Conservation (phyloP, 768 basidiomycete genomes). For the Leccinum longicurvipes region DNA sequence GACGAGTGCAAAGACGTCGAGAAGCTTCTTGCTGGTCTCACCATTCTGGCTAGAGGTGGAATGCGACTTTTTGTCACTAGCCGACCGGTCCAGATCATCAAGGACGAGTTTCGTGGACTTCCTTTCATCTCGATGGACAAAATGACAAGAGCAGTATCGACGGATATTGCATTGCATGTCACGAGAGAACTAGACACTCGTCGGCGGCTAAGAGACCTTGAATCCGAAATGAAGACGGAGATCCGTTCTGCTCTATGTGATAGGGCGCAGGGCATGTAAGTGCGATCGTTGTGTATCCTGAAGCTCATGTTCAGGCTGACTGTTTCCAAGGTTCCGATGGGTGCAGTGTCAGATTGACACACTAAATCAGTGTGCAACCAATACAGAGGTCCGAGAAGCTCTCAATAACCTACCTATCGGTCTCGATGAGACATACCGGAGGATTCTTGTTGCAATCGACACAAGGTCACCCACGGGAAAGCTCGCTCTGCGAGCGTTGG, state of each 20-base stretch:
- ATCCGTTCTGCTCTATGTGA: constrained; percentile 3
- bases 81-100: constrained; percentile 13
- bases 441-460: constrained; percentile 17
- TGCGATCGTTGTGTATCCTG: background rate
- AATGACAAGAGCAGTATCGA: background rate
- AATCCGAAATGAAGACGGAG: constrained; percentile 5
- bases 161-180: constrained; percentile 16
- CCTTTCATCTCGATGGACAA: constrained; percentile 12
- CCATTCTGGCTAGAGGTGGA: background rate
- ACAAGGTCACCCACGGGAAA: background rate
- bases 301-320: background rate
- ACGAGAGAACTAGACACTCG: constrained; percentile 11
- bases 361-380: constrained; percentile 8
- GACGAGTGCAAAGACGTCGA: constrained; percentile 17
- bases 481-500: constrained; percentile 8
- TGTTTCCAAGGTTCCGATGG: constrained; percentile 19
- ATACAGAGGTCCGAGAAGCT: constrained; percentile 8
- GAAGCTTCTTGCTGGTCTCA: constrained; percentile 9
- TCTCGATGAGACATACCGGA: constrained; percentile 20
- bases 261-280: constrained; percentile 21
- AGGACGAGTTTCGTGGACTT: background rate
- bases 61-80: constrained; percentile 17
- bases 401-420: constrained; percentile 15
- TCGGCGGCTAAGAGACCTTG: constrained; percentile 5
- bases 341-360: constrained; percentile 21